Evolutionary conservation across 106 monocot genomes (phyloP).

Genomic region (Hemerocallis citrina): DNA sequence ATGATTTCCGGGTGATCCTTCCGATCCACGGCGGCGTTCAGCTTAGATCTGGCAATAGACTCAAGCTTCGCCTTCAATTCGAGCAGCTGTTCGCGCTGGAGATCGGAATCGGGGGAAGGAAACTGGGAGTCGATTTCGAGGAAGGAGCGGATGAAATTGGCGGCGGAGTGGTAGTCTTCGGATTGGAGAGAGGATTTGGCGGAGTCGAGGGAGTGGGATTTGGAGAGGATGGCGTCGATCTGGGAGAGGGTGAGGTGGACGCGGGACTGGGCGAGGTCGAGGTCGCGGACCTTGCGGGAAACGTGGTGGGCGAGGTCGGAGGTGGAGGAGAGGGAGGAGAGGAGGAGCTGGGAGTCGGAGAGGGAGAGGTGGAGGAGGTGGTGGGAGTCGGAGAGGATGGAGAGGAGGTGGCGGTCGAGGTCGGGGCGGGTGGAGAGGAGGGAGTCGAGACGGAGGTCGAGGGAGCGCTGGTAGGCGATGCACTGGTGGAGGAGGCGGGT

Average conservation of each 20-base stretch:
- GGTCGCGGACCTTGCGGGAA: conserved; percentile 55
- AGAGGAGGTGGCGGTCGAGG: conserved; percentile 62
- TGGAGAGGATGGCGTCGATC: conserved; percentile 53
- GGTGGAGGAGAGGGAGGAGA: conserved; percentile 54
- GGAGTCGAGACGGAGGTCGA: conserved; percentile 63
- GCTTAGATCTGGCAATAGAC: conserved; percentile 37
- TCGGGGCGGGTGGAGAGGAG: conserved; percentile 73
- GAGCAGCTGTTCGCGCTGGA: conserved; percentile 60
- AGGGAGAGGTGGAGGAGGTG: conserved; percentile 51
- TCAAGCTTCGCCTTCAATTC: conserved; percentile 64
- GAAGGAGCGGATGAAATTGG: conserved; percentile 46
- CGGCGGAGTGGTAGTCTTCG: conserved; percentile 67
- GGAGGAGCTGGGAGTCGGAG: conserved; percentile 49
- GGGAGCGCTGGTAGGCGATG: conserved; percentile 87
- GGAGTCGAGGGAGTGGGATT: conserved; percentile 51
- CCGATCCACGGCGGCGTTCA: conserved; percentile 55
- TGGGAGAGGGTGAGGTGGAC: conserved; percentile 46
- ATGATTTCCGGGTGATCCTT: conserved; percentile 66
- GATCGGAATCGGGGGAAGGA: conserved; percentile 31
- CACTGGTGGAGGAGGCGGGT: conserved; percentile 94
- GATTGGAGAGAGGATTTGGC: conserved; percentile 29
- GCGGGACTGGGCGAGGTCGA: conserved; percentile 77
- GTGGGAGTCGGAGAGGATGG: conserved; percentile 54
- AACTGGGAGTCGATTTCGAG: conserved; percentile 64
- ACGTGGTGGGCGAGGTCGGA: conserved; percentile 58